Base-by-base conservation (phyloP, 2,329 filamentous ascomycete species). In the Colletotrichum musae region DNA sequence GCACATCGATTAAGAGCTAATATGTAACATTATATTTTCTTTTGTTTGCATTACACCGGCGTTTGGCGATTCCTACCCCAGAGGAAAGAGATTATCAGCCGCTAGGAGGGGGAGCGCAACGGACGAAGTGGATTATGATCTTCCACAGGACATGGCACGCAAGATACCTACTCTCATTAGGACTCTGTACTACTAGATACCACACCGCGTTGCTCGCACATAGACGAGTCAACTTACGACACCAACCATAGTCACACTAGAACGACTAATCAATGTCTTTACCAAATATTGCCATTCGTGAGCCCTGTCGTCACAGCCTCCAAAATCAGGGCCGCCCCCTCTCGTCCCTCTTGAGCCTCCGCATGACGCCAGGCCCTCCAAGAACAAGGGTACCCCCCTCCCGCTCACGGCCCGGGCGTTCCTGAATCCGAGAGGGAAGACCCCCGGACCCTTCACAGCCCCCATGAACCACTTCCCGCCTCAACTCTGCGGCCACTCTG, bases 171-270 rank as follows among this genome's bases (percentile, higher is more conserved):
- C 65, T 28, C 58, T 68, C 41, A 43, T 59, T 65, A 50, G 21
- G 60, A 58, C 16, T 16, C 13, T 65, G 61, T 59, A 65, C 64
- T 48, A 68, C 5, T 56, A 65, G 61, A 68, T 68, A 68, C 65
- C 65, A 65, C 32, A 48, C 12, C 51, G 53, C 62, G 53, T 54
- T 52, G 65, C 53, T 59, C 62, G 32, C 5, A 54, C 36, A 53
- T 47, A 59, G 65, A 65, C n/a, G 41, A 61, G 52, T 47, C 47
- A 60, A 32, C 16, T n/a, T 13, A 52, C 24, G 32, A 60, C 32
- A 52, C 21, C 58, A 51, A 60, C 43, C 18, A 60, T 60, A 60
- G 48, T 28, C 32, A 41, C 52, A 60, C 18, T 52, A 13, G 32
- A 52, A 26, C 21, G 53, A 57, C 32, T 54, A 10, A 39, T 36